These are phyloP conservation scores for Tricharina praecox DNA, from an alignment of 495 filamentous ascomycete species.

Conservation along the genomic window DNA sequence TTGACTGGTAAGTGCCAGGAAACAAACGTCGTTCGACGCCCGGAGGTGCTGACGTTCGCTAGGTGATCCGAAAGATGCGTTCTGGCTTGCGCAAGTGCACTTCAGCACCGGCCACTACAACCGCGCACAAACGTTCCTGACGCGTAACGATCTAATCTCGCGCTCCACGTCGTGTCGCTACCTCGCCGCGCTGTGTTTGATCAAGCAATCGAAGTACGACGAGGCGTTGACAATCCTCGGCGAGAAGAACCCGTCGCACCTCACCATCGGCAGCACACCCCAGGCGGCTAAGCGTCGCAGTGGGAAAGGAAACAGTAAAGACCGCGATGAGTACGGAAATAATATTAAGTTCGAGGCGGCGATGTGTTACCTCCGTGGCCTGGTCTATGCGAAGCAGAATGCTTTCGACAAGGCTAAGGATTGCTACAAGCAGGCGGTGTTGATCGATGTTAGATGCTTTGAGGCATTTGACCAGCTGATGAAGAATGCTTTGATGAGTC, in stretches of 20 bases:
- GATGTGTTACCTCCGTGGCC: conserved; percentile 89
- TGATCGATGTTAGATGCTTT: conserved; percentile 95
- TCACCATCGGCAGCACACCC: conserved; percentile 45
- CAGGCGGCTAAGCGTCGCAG: conserved; percentile 32
- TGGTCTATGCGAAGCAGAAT: conserved; percentile 95
- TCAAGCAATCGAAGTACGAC: conserved; percentile 74
- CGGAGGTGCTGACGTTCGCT: conserved; percentile 1
- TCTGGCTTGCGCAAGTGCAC: conserved; percentile 87
- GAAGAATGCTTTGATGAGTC: conserved; percentile 95
- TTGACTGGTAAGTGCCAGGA: conserved; percentile 67
- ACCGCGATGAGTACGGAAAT: conserved; percentile 51
- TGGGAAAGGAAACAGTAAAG: conserved; percentile 32
- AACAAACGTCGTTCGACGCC: background rate
- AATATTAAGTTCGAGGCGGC: conserved; percentile 77
- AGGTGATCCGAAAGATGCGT: conserved; percentile 83
- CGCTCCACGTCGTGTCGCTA: conserved; percentile 74
- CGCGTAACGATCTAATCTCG: conserved; percentile 66
- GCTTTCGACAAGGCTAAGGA: conserved; percentile 93
- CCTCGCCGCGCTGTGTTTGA: conserved; percentile 79
- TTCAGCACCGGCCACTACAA: conserved; percentile 88
- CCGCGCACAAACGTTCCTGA: conserved; percentile 66
- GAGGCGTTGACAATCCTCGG: conserved; percentile 79
- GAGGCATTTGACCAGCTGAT: conserved; percentile 96
- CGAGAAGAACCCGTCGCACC: conserved; percentile 77
- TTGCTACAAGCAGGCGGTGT: conserved; percentile 91